Evolutionary conservation across 176 grass and related monocot species (phyloP), one percentile per base, ranked within the genome.

Genomic region (Poa annua): DNA sequence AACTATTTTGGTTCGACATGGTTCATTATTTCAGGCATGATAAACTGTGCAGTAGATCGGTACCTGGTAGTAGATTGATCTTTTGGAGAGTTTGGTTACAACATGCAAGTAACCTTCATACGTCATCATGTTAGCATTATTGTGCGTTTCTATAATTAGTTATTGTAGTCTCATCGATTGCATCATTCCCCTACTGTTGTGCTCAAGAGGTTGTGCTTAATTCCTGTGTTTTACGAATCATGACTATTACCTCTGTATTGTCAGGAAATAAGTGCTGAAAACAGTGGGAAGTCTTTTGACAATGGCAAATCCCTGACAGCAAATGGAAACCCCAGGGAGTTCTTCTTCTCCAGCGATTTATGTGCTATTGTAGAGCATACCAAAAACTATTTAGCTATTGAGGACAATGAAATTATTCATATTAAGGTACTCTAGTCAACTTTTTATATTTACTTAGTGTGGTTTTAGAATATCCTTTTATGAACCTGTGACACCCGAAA

Each of bases 281-380:
- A 83, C 16, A 85, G 68, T 61, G 86, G 80, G 41, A 85, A 87
- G 83, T 57, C 87, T 80, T 95, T 93, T 72, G 83, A 93, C 86
- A 93, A 95, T 86, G 96, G 90, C 17, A 95, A 98, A 86, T 78
- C 79, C 12, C 81, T 98, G 33, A 93, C 91, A 74, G 80, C 93
- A 81, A 91, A 91, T 48, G 88, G 84, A 79, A 95, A 88, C 62
- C 91, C 96, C 1, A 95, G 88, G 85, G 96, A 98, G 83, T 71
- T 95, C 53, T 95, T 98, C 83, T 98, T 98, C 61, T 98, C 90
- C 2, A 95, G 96, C 85, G 96, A 98, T 86, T 81, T 95, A 67
- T 98, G 82, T 90, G 96, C 92, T 86, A 98, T 98, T 85, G 92
- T 95, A 70, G 96, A 98, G 77, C 96, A 98, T 87, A 95, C 96